Evolutionary conservation across 2,329 filamentous ascomycete species (phyloP).

Genomic region (Pseudocercospora vitis): DNA sequence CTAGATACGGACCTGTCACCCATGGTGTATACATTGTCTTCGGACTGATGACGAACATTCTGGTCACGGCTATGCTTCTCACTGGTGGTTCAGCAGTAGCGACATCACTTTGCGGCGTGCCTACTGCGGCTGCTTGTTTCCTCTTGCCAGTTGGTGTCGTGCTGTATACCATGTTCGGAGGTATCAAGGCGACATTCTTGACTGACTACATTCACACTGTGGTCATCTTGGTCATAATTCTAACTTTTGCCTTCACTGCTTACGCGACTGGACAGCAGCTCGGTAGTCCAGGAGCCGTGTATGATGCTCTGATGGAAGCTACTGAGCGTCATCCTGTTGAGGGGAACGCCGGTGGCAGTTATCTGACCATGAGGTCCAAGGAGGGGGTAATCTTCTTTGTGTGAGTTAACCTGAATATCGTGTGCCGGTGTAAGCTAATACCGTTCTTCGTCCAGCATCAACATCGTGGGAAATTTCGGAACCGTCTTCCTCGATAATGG

Average conservation of each 20-base stretch:
- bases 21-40: constrained; percentile 82
- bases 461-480: constrained; percentile 76
- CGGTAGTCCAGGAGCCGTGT: constrained; percentile 74
- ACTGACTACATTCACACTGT: constrained; percentile 87
- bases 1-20: constrained; percentile 70
- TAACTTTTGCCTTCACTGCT: constrained; percentile 78
- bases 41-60: constrained; percentile 72
- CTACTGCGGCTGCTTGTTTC: constrained; percentile 79
- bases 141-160: constrained; percentile 73
- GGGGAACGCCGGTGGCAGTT: constrained; percentile 78
- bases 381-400: constrained; percentile 86
- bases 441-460: too few species aligned
- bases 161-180: constrained; percentile 71
- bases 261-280: constrained; percentile 72
- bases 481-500: constrained; percentile 75
- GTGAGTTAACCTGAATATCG: too few species aligned
- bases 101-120: constrained; percentile 68
- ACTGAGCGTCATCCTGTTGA: constrained; percentile 69
- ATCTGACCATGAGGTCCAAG: constrained; percentile 79
- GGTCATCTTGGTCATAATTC: constrained; percentile 79
- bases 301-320: constrained; percentile 72
- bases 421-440: too few species aligned
- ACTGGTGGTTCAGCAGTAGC: constrained; percentile 72
- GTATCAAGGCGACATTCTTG: constrained; percentile 83
- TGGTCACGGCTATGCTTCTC: constrained; percentile 86